These are phyloP conservation scores for Cucumis melo DNA, from an alignment of 306 rosid species.

Conservation along the genomic window DNA sequence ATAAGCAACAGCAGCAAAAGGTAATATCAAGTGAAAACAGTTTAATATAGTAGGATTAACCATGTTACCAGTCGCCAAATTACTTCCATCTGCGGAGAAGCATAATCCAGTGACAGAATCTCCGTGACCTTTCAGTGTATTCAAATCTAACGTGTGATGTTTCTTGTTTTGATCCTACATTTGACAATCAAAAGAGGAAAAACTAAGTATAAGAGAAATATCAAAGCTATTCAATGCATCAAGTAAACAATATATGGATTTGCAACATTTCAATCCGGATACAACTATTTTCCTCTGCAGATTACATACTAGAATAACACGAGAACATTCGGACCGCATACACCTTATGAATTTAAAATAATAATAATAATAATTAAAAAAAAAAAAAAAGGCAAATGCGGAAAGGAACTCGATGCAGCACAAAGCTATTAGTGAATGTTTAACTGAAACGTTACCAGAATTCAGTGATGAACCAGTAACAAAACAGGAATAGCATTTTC, in stretches of 20 bases:
- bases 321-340: neutral
- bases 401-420: neutral
- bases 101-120: constrained; percentile 72
- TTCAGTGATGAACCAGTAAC: neutral
- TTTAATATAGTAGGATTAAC: neutral
- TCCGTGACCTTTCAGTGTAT: constrained; percentile 94
- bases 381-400: neutral
- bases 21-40: neutral
- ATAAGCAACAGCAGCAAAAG: neutral
- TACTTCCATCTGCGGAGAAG: constrained; percentile 65
- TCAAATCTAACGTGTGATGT: constrained; percentile 93
- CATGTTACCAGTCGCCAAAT: constrained; percentile 63
- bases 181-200: constrained; percentile 12
- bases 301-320: neutral
- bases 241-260: neutral
- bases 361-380: too few species aligned
- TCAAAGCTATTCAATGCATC: neutral
- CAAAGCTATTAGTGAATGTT: neutral
- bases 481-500: neutral
- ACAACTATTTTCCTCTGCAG: neutral
- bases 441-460: neutral
- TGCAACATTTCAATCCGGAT: neutral
- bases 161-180: constrained; percentile 77
- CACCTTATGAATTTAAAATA: neutral
- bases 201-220: neutral